Conservation (phyloP, 371 early-diverging fungal species). For the Zopfochytrium polystomum region DNA sequence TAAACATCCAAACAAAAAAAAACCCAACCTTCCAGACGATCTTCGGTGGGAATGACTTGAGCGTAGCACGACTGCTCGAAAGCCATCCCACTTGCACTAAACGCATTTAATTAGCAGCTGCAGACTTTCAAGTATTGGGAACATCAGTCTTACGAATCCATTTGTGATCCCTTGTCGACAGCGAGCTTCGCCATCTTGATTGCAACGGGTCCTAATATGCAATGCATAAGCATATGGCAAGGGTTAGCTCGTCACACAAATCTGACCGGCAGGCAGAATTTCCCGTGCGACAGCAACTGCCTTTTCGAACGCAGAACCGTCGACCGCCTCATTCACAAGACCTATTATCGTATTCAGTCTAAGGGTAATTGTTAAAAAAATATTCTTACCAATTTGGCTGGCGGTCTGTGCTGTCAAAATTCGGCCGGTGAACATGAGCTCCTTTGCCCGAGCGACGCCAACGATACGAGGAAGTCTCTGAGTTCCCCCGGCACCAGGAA, state of each 20-base stretch:
- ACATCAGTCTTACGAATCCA: constrained; percentile 62
- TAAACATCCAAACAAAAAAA: background rate
- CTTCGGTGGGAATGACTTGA: constrained; percentile 90
- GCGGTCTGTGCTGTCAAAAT: constrained; percentile 54
- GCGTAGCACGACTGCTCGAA: constrained; percentile 95
- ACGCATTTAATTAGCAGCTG: background rate
- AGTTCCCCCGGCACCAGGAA: constrained; percentile 97
- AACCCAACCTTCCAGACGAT: constrained; percentile 81
- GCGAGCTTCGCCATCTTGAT: constrained; percentile 85
- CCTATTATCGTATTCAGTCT: constrained; percentile 46
- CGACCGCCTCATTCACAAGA: constrained; percentile 75
- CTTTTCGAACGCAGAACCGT: constrained; percentile 66
- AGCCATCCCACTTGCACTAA: constrained; percentile 78
- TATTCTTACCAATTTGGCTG: background rate
- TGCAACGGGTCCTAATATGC: constrained; percentile 74
- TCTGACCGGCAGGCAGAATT: constrained; percentile 69
- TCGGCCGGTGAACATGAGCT: constrained; percentile 84
- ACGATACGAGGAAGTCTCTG: constrained; percentile 86
- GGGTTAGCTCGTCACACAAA: background rate
- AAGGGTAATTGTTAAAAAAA: background rate
- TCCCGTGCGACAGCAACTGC: constrained; percentile 77
- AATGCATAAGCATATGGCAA: background rate
- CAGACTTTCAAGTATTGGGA: background rate
- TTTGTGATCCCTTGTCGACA: constrained; percentile 73
- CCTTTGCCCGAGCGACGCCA: constrained; percentile 86